Evolutionary conservation across 192 early-diverging fungal species (phyloP), one percentile per base, ranked within the genome.

Genomic region (Coemansia sp.): DNA sequence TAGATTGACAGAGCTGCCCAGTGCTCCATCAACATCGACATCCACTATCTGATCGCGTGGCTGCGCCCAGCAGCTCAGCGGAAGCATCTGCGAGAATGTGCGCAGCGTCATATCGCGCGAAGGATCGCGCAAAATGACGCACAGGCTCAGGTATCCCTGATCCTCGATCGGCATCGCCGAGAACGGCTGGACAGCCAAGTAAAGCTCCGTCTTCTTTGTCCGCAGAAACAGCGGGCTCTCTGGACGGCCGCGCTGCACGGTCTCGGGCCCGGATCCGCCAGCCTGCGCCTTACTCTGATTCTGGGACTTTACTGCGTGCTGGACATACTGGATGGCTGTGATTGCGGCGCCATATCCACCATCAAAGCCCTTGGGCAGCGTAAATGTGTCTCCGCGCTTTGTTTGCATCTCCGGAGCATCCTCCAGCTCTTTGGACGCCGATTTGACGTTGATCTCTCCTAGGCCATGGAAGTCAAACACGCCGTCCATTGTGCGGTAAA

Each of bases 1-100:
- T 74, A 74, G 70, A 71, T 75, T 79, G 28, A 76, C 68, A n/a
- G 70, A 41, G 55, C 61, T 70, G 52, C 76, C 75, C 63, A 83
- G 70, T 54, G 81, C 70, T 20, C 63, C 71, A 58, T 82, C 80
- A 55, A 82, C 72, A 51, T 82, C 80, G 4, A 70, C 75, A 8
- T 75, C 80, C 9, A 82, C 80, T 45, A 82, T 82, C 81, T 84
- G 81, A 54, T 84, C 82, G 55, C 64, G 74, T 62, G 82, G 82
- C 68, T 73, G 52, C 22, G 74, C 74, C 82, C 82, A 84, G 73
- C 74, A 76, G 61, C 68, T 74, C 61, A 84, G 71, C 1, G 82
- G 82, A 4, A 84, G 82, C 82, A 84, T 84, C 73, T 84, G 82
- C 35, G 82, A 84, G 65, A 84, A 84, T 48, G 82, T 80, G 48